phyloP scores from a whole-genome alignment of 2,329 filamentous ascomycete species.

The Claviceps citrina region DNA sequence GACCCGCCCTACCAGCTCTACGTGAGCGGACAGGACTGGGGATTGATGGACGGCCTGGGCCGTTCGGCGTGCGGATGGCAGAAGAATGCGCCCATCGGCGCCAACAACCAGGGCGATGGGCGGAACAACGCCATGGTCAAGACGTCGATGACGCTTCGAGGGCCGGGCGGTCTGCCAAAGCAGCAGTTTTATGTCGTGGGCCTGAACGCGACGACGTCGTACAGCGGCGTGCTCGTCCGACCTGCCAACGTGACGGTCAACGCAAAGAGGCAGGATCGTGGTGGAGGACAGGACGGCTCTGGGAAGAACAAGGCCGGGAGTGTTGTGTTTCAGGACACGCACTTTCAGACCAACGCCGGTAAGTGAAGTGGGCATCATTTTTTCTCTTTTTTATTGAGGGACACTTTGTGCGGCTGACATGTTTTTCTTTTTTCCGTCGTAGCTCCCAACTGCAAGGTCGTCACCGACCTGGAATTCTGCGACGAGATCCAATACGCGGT shows the following conservation, averaged over 20 bases:
- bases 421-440: slow-evolving; percentile 2
- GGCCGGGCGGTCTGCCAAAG: slow-evolving; percentile 52
- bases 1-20: slow-evolving; percentile 62
- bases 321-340: slow-evolving; percentile 53
- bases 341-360: slow-evolving; percentile 70
- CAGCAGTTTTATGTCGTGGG: slow-evolving; percentile 76
- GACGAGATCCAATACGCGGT: slow-evolving; percentile 81
- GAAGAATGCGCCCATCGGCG: slow-evolving; percentile 46
- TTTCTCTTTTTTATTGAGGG: no score
- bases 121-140: slow-evolving; percentile 22
- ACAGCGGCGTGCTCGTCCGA: slow-evolving; percentile 58
- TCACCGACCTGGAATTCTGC: slow-evolving; percentile 82
- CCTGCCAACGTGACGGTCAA: slow-evolving; percentile 35
- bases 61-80: slow-evolving; percentile 72
- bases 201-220: slow-evolving; percentile 56
- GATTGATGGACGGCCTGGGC: slow-evolving; percentile 50
- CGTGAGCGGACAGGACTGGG: slow-evolving; percentile 46
- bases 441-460: slow-evolving; percentile 71
- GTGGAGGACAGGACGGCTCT: slow-evolving; percentile 8
- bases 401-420: background rate
- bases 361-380: slow-evolving; percentile 15
- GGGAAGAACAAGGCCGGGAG: slow-evolving; percentile 53
- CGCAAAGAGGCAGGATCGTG: slow-evolving; percentile 18
- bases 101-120: slow-evolving; percentile 28
- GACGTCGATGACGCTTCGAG: slow-evolving; percentile 54